Base-by-base conservation (phyloP, 1,284 basidiomycete species). In the Puccinia hordei region DNA sequence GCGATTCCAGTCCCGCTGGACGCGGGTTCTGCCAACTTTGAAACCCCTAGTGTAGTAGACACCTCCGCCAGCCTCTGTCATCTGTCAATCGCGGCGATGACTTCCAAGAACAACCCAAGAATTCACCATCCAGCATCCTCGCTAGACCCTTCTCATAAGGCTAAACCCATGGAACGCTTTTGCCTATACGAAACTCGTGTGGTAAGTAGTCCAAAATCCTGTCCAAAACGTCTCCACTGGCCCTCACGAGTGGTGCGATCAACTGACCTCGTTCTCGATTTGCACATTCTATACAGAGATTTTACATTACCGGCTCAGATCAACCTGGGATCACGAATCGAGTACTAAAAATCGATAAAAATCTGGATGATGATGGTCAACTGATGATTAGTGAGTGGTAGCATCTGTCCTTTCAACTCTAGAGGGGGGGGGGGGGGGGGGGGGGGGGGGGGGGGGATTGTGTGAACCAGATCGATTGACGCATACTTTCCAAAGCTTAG, bases 301-400 rank as follows among this genome's bases (percentile, higher is more conserved):
- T 95, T 87, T 97, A 91, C 87, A 90, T 98, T 75, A 90, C 96
- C 82, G 93, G 92, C 0, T 93, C 92, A 38, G 93, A 94, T 86
- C 89, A 92, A 1, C 90, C 92, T 13, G 92, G 93, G 81, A 91
- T 92, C 0, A 90, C 92, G 1, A 93, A 95, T 84, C 90, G 93
- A 33, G 93, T 98, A 81, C 90, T 97, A 83, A 96, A 94, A 87
- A 91, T 98, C 74, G 94, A 98, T 86, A 89, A 95, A 35, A 93
- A 92, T 0, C 66, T 82, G 27, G 78, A 82, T 33, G 81, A 75
- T 53, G 57, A 82, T 73, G 66, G 81, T 51, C 77, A 81, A 41
- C 72, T 74, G 24, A 44, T 73, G 38, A 74, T 80, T 65, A 81
- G 82, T n/a, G 41, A 76, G 55, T 78, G n/a, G 27, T 19, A 46